A percentile compares a stretch with the other conserved stretches of the same genome.
These are phyloP conservation scores for Triangularia verruculosa DNA, from an alignment of 2,329 filamentous ascomycete species.

Conservation along the genomic window DNA sequence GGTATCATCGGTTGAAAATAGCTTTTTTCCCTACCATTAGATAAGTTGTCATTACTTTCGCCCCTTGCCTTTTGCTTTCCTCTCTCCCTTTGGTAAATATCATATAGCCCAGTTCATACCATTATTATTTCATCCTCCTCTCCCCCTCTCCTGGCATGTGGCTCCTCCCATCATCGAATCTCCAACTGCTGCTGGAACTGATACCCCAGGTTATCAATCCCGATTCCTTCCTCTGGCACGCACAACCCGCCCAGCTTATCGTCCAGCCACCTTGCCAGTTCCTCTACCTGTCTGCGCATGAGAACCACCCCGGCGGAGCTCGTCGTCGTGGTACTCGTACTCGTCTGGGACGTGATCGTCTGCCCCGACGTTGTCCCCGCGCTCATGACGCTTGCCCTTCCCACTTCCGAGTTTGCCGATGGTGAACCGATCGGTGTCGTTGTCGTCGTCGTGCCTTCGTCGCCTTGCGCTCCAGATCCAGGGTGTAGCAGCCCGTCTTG, in stretches of 20 bases:
- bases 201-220: conserved; percentile 25
- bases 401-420: conserved; percentile 38
- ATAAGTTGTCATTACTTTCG: too few relatives aligned
- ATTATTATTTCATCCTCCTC: background rate
- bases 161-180: background rate
- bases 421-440: conserved; percentile 44
- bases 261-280: conserved; percentile 58
- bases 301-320: conserved; percentile 46
- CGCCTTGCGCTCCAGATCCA: background rate
- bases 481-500: too few relatives aligned
- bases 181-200: background rate
- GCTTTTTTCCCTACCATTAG: too few relatives aligned
- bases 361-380: conserved; percentile 32
- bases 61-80: too few relatives aligned
- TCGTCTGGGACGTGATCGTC: conserved; percentile 25
- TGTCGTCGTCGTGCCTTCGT: conserved; percentile 31
- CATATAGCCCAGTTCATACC: too few relatives aligned
- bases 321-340: conserved; percentile 6
- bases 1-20: too few relatives aligned
- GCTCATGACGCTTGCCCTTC: conserved; percentile 1
- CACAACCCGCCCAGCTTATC: conserved; percentile 54
- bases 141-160: background rate
- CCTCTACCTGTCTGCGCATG: conserved; percentile 55
- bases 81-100: too few relatives aligned
- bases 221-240: conserved; percentile 52